Evolutionary conservation across 208 protist species (phyloP).

Genomic region (Crithidia expoeki): DNA sequence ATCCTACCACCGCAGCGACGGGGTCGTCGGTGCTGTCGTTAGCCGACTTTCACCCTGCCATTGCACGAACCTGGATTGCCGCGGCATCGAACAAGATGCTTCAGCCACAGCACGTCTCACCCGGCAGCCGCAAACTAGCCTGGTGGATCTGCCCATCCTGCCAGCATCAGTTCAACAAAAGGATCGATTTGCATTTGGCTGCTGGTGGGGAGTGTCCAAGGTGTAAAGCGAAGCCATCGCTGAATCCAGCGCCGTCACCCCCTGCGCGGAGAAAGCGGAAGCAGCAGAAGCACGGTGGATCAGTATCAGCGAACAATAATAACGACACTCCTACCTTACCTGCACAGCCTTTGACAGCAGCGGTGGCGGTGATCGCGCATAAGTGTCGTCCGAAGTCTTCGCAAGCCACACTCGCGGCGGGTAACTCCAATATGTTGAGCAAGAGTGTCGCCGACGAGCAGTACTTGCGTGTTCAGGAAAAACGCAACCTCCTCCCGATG

Average conservation of each 20-base stretch:
- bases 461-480: constrained; percentile 64
- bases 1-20: neutral
- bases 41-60: constrained; percentile 62
- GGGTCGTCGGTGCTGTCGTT: constrained; percentile 27
- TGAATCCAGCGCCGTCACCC: neutral
- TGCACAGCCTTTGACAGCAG: neutral
- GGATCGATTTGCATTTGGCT: constrained; percentile 80
- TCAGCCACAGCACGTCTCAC: constrained; percentile 79
- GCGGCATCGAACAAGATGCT: constrained; percentile 83
- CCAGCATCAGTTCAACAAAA: constrained; percentile 59
- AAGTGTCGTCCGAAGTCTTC: constrained; percentile 63
- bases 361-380: constrained; percentile 36
- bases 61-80: constrained; percentile 68
- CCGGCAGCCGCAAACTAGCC: constrained; percentile 68
- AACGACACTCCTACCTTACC: neutral
- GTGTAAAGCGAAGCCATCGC: constrained; percentile 50
- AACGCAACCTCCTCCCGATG: constrained; percentile 87
- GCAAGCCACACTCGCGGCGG: constrained; percentile 37
- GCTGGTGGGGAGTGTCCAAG: constrained; percentile 72
- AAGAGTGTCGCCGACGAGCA: constrained; percentile 75
- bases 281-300: neutral
- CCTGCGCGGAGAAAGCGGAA: neutral
- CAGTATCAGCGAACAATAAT: neutral
- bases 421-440: constrained; percentile 68
- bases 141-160: constrained; percentile 82